Evolutionary conservation across 2,329 filamentous ascomycete species (phyloP).

Genomic region (Cryphonectria radicalis): DNA sequence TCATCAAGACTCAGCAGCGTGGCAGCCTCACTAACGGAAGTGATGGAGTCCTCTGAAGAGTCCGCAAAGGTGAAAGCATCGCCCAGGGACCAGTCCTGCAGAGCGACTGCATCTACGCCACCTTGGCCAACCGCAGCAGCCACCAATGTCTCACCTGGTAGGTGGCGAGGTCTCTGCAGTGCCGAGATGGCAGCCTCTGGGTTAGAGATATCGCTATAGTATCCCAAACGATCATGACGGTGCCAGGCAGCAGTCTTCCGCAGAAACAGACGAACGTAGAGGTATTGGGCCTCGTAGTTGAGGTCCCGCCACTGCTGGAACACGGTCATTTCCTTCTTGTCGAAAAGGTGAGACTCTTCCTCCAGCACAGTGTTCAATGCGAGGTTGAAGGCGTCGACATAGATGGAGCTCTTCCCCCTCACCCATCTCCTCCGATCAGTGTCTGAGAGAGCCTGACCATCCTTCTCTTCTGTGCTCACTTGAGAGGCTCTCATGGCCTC

Average conservation of each 20-base stretch:
- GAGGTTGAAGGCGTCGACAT: conserved; percentile 96
- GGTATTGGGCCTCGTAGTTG: conserved; percentile 84
- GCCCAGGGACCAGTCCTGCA: conserved; percentile 52
- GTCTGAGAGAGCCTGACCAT: conserved; percentile 48
- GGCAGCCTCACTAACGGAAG: conserved; percentile 80
- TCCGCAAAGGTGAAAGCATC: conserved; percentile 79
- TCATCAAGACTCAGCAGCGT: conserved; percentile 85
- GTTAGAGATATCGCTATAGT: conserved; percentile 82
- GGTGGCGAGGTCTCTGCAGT: conserved; percentile 60
- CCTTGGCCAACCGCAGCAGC: conserved; percentile 31
- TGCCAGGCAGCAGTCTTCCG: conserved; percentile 93
- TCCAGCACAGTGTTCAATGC: conserved; percentile 87
- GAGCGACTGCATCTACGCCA: conserved; percentile 38
- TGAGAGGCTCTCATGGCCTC: conserved; percentile 69
- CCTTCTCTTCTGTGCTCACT: conserved; percentile 44
- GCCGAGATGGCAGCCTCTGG: conserved; percentile 66
- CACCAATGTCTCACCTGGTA: conserved; percentile 52
- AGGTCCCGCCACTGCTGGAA: conserved; percentile 77
- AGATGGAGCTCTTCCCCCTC: conserved; percentile 83
- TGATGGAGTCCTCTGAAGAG: conserved; percentile 72
- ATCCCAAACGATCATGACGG: conserved; percentile 75
- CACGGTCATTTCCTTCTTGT: conserved; percentile 74
- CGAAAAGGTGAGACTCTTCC: conserved; percentile 87
- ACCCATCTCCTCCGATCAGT: conserved; percentile 64
- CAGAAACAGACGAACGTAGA: conserved; percentile 93